phyloP scores from a whole-genome alignment of 2,329 filamentous ascomycete genomes.

The Pseudogymnoascus sp. region DNA sequence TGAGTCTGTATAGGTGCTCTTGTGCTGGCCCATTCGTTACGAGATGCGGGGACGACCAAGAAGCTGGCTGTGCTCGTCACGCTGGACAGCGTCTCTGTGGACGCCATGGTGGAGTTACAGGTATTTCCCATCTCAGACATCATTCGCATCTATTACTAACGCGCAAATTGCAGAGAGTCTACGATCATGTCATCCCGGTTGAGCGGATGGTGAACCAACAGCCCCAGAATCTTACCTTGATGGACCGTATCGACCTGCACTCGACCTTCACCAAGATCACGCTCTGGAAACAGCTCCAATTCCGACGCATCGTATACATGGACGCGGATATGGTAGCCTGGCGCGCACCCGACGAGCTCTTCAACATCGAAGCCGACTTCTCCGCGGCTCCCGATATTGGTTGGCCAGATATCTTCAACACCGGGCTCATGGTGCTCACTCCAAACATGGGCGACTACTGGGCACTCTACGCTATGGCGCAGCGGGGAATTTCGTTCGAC shows the following conservation, averaged over 20 bases:
- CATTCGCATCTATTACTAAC: slow-evolving; percentile 14
- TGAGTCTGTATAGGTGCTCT: slow-evolving; percentile 59
- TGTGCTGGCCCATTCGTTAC: slow-evolving; percentile 87
- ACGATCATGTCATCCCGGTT: slow-evolving; percentile 83
- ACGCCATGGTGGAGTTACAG: slow-evolving; percentile 71
- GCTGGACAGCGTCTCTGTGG: slow-evolving; percentile 64
- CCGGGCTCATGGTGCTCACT: slow-evolving; percentile 86
- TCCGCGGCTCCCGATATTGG: slow-evolving; percentile 85
- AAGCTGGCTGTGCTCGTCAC: slow-evolving; percentile 82
- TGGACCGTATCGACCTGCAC: slow-evolving; percentile 83
- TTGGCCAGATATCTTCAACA: slow-evolving; percentile 98
- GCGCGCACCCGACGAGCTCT: slow-evolving; percentile 86
- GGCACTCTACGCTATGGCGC: slow-evolving; percentile 73
- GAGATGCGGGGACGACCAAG: slow-evolving; percentile 79
- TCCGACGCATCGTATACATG: slow-evolving; percentile 85
- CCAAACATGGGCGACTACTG: slow-evolving; percentile 85
- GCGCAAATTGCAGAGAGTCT: slow-evolving; percentile 52
- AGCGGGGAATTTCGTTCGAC: slow-evolving; percentile 86
- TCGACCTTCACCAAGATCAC: slow-evolving; percentile 96
- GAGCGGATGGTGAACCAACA: slow-evolving; percentile 67
- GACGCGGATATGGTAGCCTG: slow-evolving; percentile 92
- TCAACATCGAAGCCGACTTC: slow-evolving; percentile 53
- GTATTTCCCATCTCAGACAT: slow-evolving; percentile 35
- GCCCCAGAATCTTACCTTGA: slow-evolving; percentile 77
- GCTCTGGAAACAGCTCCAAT: slow-evolving; percentile 85